phyloP scores from a whole-genome alignment of 2,329 filamentous ascomycete species.

The Ceratocystis destructans region DNA sequence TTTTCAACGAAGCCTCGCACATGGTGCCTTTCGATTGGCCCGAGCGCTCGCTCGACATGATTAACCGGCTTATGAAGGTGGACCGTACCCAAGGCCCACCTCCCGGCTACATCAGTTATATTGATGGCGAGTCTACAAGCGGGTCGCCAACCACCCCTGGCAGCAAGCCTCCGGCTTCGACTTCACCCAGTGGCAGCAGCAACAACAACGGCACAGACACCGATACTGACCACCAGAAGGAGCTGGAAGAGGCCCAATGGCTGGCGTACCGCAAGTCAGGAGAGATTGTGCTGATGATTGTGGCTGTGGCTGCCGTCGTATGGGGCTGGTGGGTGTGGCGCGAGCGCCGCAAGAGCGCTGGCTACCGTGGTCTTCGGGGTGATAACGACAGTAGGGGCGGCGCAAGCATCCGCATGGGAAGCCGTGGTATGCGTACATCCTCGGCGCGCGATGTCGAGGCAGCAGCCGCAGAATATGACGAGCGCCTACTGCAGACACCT shows the following conservation, averaged over 20 bases:
- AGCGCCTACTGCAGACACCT: slow-evolving; percentile 41
- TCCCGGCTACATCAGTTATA: slow-evolving; percentile 45
- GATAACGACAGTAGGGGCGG: slow-evolving; percentile 25
- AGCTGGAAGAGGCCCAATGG: slow-evolving; percentile 74
- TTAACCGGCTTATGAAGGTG: slow-evolving; percentile 89
- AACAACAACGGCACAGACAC: slow-evolving; percentile 42
- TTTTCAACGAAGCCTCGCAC: slow-evolving; percentile 91
- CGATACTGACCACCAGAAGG: slow-evolving; percentile 53
- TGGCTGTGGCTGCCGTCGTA: slow-evolving; percentile 54
- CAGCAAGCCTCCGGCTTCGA: slow-evolving; percentile 44
- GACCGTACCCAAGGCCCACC: slow-evolving; percentile 78
- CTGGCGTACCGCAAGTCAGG: slow-evolving; percentile 78
- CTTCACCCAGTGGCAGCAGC: slow-evolving; percentile 36
- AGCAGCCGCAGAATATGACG: slow-evolving; percentile 49
- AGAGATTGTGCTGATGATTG: slow-evolving; percentile 70
- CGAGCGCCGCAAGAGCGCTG: slow-evolving; percentile 41
- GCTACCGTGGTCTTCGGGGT: slow-evolving; percentile 39
- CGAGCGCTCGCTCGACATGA: slow-evolving; percentile 80
- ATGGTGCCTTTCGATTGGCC: slow-evolving; percentile 97
- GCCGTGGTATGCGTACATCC: slow-evolving; percentile 22
- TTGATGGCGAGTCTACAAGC: slow-evolving; percentile 54
- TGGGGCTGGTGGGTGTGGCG: slow-evolving; percentile 66
- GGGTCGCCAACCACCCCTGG: slow-evolving; percentile 46
- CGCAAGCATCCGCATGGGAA: slow-evolving; percentile 23
- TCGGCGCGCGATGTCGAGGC: slow-evolving; percentile 42